Conservation (phyloP, 73 alveolate species). For the Paramecium caudatum region DNA sequence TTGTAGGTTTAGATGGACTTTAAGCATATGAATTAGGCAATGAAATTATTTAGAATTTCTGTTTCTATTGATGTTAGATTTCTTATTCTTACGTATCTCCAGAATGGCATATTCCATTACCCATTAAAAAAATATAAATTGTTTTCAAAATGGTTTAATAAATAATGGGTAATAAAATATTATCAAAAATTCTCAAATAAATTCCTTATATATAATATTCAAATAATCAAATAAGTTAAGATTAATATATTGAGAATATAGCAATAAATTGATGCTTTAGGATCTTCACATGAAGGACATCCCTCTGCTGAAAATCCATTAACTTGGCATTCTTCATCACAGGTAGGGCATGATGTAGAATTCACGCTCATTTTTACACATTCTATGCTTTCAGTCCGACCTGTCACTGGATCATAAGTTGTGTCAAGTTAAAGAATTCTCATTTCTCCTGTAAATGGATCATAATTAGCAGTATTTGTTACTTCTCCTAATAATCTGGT, state of each 20-base stretch:
- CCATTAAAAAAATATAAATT: slow-evolving; percentile 38
- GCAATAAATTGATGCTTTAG: too few relatives aligned
- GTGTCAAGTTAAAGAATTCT: too few relatives aligned
- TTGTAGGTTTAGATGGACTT: slow-evolving; percentile 44
- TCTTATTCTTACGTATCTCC: slow-evolving; percentile 31
- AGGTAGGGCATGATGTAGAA: not conserved
- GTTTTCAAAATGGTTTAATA: slow-evolving; percentile 27
- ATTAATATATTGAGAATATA: too few relatives aligned
- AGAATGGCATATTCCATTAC: slow-evolving; percentile 29
- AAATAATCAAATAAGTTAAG: too few relatives aligned
- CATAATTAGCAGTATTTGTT: too few relatives aligned
- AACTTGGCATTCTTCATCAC: not conserved
- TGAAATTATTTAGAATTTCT: not conserved
- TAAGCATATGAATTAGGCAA: slow-evolving; percentile 37
- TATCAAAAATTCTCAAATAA: too few relatives aligned
- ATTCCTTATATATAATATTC: too few relatives aligned
- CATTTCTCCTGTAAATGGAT: not conserved
- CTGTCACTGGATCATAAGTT: not conserved
- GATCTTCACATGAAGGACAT: too few relatives aligned
- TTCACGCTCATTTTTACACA: too few relatives aligned
- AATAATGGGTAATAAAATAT: too few relatives aligned
- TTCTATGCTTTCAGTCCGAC: not conserved
- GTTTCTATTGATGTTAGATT: not conserved
- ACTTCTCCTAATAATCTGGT: too few relatives aligned
- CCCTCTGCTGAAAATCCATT: not conserved